Evolutionary conservation across 2,329 filamentous ascomycete species (phyloP).

Genomic region (Zasmidium cellare): DNA sequence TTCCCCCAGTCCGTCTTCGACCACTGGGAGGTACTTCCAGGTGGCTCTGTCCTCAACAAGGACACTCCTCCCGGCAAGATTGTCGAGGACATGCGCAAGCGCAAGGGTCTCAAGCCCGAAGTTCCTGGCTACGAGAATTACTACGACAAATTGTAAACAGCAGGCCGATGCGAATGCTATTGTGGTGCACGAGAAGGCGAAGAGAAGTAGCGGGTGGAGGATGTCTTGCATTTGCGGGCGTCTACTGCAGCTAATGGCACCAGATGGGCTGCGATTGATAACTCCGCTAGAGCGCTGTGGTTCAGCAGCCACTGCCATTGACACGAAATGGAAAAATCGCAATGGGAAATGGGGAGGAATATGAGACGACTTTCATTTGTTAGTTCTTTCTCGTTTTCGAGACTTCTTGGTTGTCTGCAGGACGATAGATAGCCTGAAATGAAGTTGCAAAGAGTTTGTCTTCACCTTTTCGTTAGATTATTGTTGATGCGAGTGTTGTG

Average conservation of each 20-base stretch:
- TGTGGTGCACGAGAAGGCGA: constrained; percentile 8
- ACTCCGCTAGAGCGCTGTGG: constrained; percentile 19
- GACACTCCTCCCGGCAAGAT: constrained; percentile 80
- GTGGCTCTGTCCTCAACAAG: constrained; percentile 85
- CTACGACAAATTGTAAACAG: constrained; percentile 39
- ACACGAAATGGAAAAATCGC: constrained; percentile 11
- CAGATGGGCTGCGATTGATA: constrained; percentile 12
- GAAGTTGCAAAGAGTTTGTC: constrained; percentile 7
- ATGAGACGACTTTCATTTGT: constrained; percentile 27
- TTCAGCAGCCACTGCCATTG: constrained; percentile 15
- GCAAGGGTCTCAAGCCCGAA: constrained; percentile 98
- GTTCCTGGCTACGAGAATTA: constrained; percentile 88
- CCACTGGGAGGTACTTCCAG: constrained; percentile 95
- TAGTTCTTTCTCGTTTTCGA: constrained; percentile 14
- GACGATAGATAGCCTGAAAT: constrained; percentile 19
- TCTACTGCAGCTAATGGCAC: constrained; percentile 18
- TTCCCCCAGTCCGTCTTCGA: constrained; percentile 99
- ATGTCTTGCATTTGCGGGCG: constrained; percentile 22
- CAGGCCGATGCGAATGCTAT: constrained; percentile 16
- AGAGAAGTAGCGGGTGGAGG: constrained; percentile 14
- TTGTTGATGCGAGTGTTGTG: no score
- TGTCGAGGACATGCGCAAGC: constrained; percentile 90
- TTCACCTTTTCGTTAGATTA: not conserved
- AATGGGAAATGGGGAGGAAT: constrained; percentile 11
- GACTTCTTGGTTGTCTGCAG: constrained; percentile 17